Percentiles rank a stretch among this genome's conserved stretches.
Evolutionary conservation across 148 eudicot genomes (phyloP).

Genomic region (Rhododendron mucronatum): DNA sequence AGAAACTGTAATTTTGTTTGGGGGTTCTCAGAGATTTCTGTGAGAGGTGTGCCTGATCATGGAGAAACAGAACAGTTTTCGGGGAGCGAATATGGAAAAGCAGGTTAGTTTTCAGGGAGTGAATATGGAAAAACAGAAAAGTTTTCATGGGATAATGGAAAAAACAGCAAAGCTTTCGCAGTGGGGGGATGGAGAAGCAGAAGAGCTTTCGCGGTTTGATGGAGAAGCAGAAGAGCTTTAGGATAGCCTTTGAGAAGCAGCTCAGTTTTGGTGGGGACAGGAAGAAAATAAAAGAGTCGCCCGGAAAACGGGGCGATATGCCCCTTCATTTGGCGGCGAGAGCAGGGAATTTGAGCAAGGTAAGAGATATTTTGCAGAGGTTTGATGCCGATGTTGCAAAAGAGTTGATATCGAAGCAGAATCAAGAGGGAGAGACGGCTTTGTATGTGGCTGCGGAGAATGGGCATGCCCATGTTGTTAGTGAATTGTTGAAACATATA

Average conservation of each 20-base stretch:
- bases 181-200: slow-evolving; percentile 34
- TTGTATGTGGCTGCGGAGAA: slow-evolving; percentile 78
- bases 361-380: slow-evolving; percentile 59
- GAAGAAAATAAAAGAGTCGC: slow-evolving; percentile 73
- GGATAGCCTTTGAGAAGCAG: slow-evolving; percentile 47
- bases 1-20: neutral
- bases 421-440: slow-evolving; percentile 84
- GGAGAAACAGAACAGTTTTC: slow-evolving; percentile 10
- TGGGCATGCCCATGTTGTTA: slow-evolving; percentile 63
- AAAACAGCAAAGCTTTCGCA: slow-evolving; percentile 51
- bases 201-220: slow-evolving; percentile 48
- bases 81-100: slow-evolving; percentile 28
- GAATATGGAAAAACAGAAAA: slow-evolving; percentile 34
- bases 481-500: slow-evolving; percentile 68
- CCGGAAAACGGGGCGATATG: slow-evolving; percentile 83
- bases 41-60: neutral
- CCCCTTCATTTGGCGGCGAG: slow-evolving; percentile 83
- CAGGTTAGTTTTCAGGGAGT: slow-evolving; percentile 16
- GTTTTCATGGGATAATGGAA: slow-evolving; percentile 35
- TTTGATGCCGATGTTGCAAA: slow-evolving; percentile 39
- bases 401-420: slow-evolving; percentile 61
- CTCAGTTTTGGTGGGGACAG: slow-evolving; percentile 66
- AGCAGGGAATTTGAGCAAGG: slow-evolving; percentile 66
- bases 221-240: slow-evolving; percentile 68
- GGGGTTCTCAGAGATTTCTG: neutral